Evolutionary conservation across 768 basidiomycete genomes (phyloP).

Genomic region (Lepiota brunneoincarnata): DNA sequence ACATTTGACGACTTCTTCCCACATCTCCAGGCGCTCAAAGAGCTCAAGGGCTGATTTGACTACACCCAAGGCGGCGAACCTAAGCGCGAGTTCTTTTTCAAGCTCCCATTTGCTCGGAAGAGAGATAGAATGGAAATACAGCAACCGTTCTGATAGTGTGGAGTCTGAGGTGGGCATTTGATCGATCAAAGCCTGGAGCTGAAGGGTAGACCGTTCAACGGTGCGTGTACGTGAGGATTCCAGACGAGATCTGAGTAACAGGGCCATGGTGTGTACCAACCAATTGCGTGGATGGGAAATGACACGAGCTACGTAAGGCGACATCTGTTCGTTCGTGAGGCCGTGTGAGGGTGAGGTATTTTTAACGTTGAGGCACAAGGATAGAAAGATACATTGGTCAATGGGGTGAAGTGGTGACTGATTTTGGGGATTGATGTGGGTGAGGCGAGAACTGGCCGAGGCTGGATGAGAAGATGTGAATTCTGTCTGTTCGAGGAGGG

Average conservation of each 20-base stretch:
- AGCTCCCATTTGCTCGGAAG: constrained; percentile 93
- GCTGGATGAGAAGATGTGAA: constrained; percentile 75
- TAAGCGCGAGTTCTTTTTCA: constrained; percentile 83
- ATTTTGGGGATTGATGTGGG: constrained; percentile 74
- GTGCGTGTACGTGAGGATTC: constrained; percentile 89
- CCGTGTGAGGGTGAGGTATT: constrained; percentile 90
- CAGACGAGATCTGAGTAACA: constrained; percentile 88
- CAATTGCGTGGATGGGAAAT: constrained; percentile 90
- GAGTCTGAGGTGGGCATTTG: constrained; percentile 94
- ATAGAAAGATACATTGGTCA: constrained; percentile 90
- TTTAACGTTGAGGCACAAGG: constrained; percentile 85
- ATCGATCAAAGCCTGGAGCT: constrained; percentile 93
- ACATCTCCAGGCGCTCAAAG: constrained; percentile 94
- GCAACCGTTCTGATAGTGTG: constrained; percentile 65
- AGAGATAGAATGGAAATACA: constrained; percentile 76
- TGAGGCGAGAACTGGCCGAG: constrained; percentile 43
- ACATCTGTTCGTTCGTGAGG: constrained; percentile 89
- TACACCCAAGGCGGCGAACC: constrained; percentile 84
- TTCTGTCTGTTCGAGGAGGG: constrained; percentile 88
- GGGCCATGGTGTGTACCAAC: constrained; percentile 95
- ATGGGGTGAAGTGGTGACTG: constrained; percentile 90
- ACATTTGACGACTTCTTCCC: constrained; percentile 94
- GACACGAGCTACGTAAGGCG: constrained; percentile 87
- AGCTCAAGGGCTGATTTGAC: constrained; percentile 89
- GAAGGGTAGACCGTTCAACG: constrained; percentile 87